A percentile compares a stretch with the other conserved stretches of the same genome.
These are phyloP conservation scores for Coemansia javaensis DNA, from an alignment of 192 early-diverging fungal species.

Conservation along the genomic window DNA sequence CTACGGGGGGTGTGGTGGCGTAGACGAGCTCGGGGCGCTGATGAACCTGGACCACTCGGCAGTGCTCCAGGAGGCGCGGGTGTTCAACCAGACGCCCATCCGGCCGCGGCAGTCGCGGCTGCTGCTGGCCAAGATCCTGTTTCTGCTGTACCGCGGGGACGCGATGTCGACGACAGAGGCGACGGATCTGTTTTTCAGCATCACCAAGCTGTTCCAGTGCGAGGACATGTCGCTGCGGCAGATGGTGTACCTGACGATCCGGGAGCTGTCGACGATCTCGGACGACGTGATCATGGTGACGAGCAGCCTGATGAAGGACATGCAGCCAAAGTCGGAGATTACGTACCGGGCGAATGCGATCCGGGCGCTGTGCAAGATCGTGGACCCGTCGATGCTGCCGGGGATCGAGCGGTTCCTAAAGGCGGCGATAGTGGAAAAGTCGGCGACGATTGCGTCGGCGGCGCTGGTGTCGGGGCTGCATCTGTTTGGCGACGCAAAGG, in stretches of 20 bases:
- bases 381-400: constrained; percentile 93
- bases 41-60: constrained; percentile 87
- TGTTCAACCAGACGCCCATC: constrained; percentile 96
- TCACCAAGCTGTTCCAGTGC: constrained; percentile 96
- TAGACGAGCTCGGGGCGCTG: constrained; percentile 75
- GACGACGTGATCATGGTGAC: constrained; percentile 99
- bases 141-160: constrained; percentile 86
- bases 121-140: constrained; percentile 89
- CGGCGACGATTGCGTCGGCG: constrained; percentile 79
- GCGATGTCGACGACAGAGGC: constrained; percentile 90
- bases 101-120: constrained; percentile 90
- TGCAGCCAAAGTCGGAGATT: constrained; percentile 88
- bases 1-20: background rate
- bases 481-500: constrained; percentile 76
- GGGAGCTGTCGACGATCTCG: constrained; percentile 87
- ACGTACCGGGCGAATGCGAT: constrained; percentile 95
- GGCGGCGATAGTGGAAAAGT: constrained; percentile 94
- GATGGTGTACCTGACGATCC: constrained; percentile 96
- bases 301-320: constrained; percentile 90
- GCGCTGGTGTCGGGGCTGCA: constrained; percentile 91
- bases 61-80: constrained; percentile 92
- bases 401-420: constrained; percentile 95
- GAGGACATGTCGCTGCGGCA: constrained; percentile 92
- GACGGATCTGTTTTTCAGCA: constrained; percentile 95
- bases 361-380: constrained; percentile 90